Evolutionary conservation across 2,329 filamentous ascomycete species (phyloP).

Genomic region (Trichoderma polysporum): DNA sequence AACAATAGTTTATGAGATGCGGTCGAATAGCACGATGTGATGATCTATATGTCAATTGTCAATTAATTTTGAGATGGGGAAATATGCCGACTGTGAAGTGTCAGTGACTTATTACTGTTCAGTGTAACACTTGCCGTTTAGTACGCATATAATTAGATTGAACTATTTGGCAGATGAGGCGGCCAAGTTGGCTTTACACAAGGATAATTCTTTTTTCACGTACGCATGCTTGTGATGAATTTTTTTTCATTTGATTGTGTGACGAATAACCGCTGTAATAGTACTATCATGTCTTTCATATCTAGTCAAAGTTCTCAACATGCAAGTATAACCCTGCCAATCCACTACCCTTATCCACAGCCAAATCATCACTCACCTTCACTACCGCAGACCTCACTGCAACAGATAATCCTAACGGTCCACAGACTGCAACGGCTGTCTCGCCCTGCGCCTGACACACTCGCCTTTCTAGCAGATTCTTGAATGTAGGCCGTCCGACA

Average conservation of each 20-base stretch:
- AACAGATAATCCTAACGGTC: neutral
- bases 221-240: neutral
- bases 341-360: neutral
- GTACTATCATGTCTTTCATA: neutral
- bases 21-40: too few species aligned
- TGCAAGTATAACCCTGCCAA: neutral
- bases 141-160: neutral
- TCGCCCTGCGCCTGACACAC: constrained; percentile 1
- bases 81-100: too few species aligned
- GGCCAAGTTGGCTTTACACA: neutral
- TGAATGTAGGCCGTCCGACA: neutral
- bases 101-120: too few species aligned
- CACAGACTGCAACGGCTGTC: neutral
- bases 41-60: too few species aligned
- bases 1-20: too few species aligned
- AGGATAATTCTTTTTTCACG: neutral
- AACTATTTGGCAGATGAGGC: neutral
- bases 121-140: too few species aligned
- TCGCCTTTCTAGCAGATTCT: neutral
- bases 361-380: constrained; percentile 2
- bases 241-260: neutral
- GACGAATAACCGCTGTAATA: neutral
- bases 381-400: constrained; percentile 2
- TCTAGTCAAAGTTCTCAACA: constrained; percentile 7
- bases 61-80: too few species aligned